Conservation (phyloP, 345 rosid genomes). For the Linum lewisii region DNA sequence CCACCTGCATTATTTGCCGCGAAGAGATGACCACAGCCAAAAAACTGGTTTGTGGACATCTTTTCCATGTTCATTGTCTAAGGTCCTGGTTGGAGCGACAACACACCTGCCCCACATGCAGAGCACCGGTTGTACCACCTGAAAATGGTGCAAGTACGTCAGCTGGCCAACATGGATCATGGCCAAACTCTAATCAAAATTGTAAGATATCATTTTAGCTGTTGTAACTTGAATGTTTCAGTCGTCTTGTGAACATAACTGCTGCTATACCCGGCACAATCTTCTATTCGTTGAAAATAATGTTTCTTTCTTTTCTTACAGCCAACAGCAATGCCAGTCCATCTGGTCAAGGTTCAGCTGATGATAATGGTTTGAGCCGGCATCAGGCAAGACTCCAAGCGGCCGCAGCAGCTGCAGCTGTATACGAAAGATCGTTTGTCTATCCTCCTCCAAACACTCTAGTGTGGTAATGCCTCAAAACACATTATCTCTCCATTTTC, state of each 20-base stretch:
- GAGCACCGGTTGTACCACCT: constrained; percentile 81
- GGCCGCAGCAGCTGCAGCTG: constrained; percentile 69
- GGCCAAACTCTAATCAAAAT: constrained; percentile 37
- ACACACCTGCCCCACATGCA: constrained; percentile 94
- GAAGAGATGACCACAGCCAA: constrained; percentile 97
- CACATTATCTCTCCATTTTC: background rate
- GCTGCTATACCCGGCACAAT: background rate
- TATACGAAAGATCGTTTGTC: constrained; percentile 68
- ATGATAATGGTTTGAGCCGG: constrained; percentile 34
- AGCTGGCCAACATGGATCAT: constrained; percentile 50
- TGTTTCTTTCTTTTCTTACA: constrained; percentile 18
- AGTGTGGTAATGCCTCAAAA: constrained; percentile 43
- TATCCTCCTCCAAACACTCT: constrained; percentile 65
- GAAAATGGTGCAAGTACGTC: constrained; percentile 50
- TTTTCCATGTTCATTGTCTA: constrained; percentile 92
- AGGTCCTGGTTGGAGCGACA: constrained; percentile 97
- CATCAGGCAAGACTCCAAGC: constrained; percentile 82
- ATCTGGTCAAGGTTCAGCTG: constrained; percentile 38
- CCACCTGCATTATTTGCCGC: constrained; percentile 92
- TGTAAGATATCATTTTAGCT: constrained; percentile 23
- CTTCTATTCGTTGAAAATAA: background rate
- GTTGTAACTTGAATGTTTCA: constrained; percentile 9
- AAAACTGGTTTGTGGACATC: constrained; percentile 87
- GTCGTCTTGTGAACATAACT: background rate
- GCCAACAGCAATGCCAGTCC: constrained; percentile 37